These are phyloP conservation scores for Coccomyxa sp. DNA, from an alignment of 139 green algal species.

Conservation along the genomic window DNA sequence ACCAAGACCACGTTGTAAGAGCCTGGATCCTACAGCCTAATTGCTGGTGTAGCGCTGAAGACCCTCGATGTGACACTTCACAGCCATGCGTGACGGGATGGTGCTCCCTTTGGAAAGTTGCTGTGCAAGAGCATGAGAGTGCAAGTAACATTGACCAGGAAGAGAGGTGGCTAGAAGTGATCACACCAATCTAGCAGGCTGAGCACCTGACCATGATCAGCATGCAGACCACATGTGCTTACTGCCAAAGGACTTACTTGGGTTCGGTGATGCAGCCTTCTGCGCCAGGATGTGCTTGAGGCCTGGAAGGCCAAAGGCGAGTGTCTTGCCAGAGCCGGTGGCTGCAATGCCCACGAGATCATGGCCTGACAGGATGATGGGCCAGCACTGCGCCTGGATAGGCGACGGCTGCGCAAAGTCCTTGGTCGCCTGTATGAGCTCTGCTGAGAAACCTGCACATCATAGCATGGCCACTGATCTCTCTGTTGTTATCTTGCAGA, in stretches of 20 bases:
- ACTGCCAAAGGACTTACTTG: no score
- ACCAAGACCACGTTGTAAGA: slow-evolving; percentile 23
- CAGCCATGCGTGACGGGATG: neutral
- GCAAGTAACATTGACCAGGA: no score
- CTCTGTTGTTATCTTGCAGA: neutral
- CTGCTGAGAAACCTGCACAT: slow-evolving; percentile 53
- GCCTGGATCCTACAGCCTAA: slow-evolving; percentile 2
- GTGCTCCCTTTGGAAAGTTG: neutral
- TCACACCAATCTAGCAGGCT: neutral
- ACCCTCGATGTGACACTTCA: neutral
- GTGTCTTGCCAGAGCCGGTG: slow-evolving; percentile 78
- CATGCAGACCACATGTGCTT: no score
- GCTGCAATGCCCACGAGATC: slow-evolving; percentile 88
- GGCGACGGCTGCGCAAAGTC: slow-evolving; percentile 69
- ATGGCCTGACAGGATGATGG: slow-evolving; percentile 68
- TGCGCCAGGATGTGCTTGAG: slow-evolving; percentile 75
- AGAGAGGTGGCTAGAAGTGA: neutral
- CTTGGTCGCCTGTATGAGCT: slow-evolving; percentile 61
- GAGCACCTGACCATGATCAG: no score
- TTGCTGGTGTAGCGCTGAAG: neutral
- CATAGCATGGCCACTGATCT: neutral
- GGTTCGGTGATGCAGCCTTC: neutral
- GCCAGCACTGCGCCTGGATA: slow-evolving; percentile 83
- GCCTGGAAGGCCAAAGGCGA: slow-evolving; percentile 83
- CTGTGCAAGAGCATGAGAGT: neutral